phyloP scores from a whole-genome alignment of 208 protist species.

The Sergeia podlipaevii region DNA sequence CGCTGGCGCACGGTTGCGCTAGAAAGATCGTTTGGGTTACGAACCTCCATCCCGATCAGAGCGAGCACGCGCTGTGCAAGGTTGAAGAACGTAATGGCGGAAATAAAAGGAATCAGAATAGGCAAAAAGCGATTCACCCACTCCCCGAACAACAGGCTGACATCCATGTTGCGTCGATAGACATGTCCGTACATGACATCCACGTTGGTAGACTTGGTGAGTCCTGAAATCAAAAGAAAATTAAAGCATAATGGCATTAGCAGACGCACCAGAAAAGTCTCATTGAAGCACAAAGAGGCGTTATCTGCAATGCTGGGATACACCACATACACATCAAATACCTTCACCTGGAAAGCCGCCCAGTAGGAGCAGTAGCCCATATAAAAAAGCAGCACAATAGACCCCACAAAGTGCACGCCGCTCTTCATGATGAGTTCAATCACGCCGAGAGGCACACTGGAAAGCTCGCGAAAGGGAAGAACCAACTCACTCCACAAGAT shows the following conservation, averaged over 20 bases:
- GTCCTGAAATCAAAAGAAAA: conserved; percentile 79
- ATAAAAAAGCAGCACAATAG: conserved; percentile 88
- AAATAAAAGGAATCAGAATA: conserved; percentile 84
- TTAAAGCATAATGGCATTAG: conserved; percentile 92
- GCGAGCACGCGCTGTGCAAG: conserved; percentile 57
- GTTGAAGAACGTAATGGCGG: conserved; percentile 63
- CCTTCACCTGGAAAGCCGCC: conserved; percentile 87
- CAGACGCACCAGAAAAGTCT: conserved; percentile 83
- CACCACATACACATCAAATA: conserved; percentile 89
- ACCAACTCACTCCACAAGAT: conserved; percentile 87
- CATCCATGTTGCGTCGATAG: conserved; percentile 88
- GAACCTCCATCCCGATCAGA: conserved; percentile 72
- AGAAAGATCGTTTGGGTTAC: conserved; percentile 73
- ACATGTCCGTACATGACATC: conserved; percentile 88
- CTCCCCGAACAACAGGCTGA: conserved; percentile 65
- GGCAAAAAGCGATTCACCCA: conserved; percentile 84
- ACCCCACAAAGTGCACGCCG: conserved; percentile 66
- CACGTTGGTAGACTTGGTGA: conserved; percentile 36
- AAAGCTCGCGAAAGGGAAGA: conserved; percentile 61
- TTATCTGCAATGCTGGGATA: conserved; percentile 85
- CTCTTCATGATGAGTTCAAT: conserved; percentile 77
- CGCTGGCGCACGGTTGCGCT: conserved; percentile 66
- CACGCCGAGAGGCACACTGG: conserved; percentile 46
- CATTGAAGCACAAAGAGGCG: conserved; percentile 87
- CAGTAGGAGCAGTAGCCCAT: conserved; percentile 90